phyloP scores from a whole-genome alignment of 2,329 filamentous ascomycete genomes.

The Pseudogymnoascus sp. region DNA sequence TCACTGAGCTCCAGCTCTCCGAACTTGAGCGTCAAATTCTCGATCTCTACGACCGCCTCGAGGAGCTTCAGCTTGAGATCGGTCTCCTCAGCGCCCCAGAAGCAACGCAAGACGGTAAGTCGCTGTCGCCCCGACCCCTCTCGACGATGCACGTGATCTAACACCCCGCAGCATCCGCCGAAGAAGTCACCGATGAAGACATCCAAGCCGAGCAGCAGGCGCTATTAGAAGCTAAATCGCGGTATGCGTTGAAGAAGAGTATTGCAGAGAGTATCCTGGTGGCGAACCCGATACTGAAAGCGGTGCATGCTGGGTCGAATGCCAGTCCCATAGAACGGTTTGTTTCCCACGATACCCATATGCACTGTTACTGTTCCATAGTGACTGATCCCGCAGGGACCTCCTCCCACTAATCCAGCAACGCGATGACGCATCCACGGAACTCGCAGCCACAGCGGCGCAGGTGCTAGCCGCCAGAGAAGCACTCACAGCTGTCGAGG shows the following conservation, averaged over 20 bases:
- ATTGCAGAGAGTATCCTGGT: conserved; percentile 62
- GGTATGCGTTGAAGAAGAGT: conserved; percentile 61
- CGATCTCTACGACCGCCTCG: conserved; percentile 62
- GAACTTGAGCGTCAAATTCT: conserved; percentile 59
- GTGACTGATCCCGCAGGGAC: conserved; percentile 21
- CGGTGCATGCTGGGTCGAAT: conserved; percentile 61
- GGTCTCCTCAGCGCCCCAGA: conserved; percentile 50
- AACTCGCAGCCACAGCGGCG: conserved; percentile 52
- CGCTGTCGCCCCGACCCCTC: background rate
- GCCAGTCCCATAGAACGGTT: conserved; percentile 63
- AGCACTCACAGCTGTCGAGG: conserved; percentile 49
- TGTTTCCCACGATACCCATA: conserved; percentile 13
- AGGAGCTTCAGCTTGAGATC: conserved; percentile 64
- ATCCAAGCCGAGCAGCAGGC: conserved; percentile 54
- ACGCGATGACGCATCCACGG: conserved; percentile 59
- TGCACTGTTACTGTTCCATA: conserved; percentile 2
- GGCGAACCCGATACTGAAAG: conserved; percentile 68
- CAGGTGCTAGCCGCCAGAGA: conserved; percentile 44
- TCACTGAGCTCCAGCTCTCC: conserved; percentile 46
- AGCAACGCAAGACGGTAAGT: conserved; percentile 23
- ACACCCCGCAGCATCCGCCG: background rate
- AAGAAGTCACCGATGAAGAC: conserved; percentile 41
- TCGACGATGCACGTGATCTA: conserved; percentile 7
- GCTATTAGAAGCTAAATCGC: conserved; percentile 59
- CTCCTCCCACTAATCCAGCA: conserved; percentile 58